Evolutionary conservation across 75 land plant species (phyloP).

Genomic region (Pinus taeda): DNA sequence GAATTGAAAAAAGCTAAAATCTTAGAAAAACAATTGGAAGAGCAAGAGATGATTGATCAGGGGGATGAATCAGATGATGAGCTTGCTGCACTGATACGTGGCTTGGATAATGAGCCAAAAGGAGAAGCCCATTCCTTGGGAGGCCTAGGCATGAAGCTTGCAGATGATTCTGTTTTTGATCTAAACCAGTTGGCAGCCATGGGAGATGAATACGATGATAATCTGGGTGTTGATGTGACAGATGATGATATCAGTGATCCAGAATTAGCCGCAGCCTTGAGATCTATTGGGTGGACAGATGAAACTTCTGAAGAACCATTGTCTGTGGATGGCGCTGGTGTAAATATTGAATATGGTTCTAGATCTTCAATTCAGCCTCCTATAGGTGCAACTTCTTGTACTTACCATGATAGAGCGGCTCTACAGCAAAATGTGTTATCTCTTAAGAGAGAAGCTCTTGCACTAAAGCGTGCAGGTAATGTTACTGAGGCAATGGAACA

Average conservation of each 20-base stretch:
- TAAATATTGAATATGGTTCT: not conserved
- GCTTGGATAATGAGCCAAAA: conserved; percentile 53
- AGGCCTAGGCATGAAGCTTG: conserved; percentile 8
- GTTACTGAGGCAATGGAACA: conserved; percentile 51
- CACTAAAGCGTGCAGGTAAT: conserved; percentile 71
- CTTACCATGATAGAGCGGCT: conserved; percentile 20
- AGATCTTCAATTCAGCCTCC: conserved; percentile 11
- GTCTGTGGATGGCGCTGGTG: not conserved
- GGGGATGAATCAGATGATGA: conserved; percentile 89
- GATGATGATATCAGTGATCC: conserved; percentile 92
- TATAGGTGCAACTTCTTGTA: conserved; percentile 26
- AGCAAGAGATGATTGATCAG: conserved; percentile 57
- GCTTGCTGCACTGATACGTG: conserved; percentile 55
- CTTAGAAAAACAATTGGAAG: conserved; percentile 79
- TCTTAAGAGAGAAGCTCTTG: conserved; percentile 63
- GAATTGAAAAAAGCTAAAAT: conserved; percentile 91
- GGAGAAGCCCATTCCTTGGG: conserved; percentile 5
- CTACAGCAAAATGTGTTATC: conserved; percentile 34
- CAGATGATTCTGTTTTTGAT: conserved; percentile 12
- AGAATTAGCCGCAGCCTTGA: conserved; percentile 66
- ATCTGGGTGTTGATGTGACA: conserved; percentile 63
- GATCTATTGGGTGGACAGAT: conserved; percentile 88
- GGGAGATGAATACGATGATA: conserved; percentile 41
- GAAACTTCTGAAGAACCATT: conserved; percentile 26
- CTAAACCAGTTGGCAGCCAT: conserved; percentile 24